A percentile compares a stretch with the other conserved stretches of the same genome.
These are phyloP conservation scores for Canariomyces notabilis DNA, from an alignment of 2,329 filamentous ascomycete genomes.

Conservation along the genomic window DNA sequence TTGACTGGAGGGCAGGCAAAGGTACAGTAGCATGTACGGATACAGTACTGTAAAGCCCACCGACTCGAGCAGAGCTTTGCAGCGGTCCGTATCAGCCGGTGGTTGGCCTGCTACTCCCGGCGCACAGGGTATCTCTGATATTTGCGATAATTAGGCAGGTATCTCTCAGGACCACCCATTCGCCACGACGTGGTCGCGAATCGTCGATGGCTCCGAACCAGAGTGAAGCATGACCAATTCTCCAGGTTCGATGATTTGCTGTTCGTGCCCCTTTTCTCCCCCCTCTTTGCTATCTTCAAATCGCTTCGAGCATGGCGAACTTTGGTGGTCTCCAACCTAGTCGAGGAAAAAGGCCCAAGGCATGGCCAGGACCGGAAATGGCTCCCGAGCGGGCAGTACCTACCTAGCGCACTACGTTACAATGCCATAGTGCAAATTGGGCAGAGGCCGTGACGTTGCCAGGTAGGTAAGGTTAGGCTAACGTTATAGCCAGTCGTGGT, in stretches of 20 bases:
- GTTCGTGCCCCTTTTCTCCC: not conserved
- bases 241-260: not conserved
- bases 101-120: slow-evolving; percentile 19
- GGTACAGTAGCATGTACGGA: too few relatives aligned
- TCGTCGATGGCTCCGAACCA: slow-evolving; percentile 8
- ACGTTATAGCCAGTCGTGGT: too few relatives aligned
- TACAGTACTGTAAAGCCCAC: slow-evolving; percentile 13
- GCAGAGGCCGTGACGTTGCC: not conserved
- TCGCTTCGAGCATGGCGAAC: too few relatives aligned
- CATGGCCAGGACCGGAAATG: too few relatives aligned
- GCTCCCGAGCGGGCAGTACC: too few relatives aligned
- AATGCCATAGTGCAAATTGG: not conserved
- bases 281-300: too few relatives aligned
- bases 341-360: too few relatives aligned
- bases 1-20: slow-evolving; percentile 23
- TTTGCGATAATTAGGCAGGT: slow-evolving; percentile 40
- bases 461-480: too few relatives aligned
- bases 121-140: slow-evolving; percentile 28
- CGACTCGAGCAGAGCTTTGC: slow-evolving; percentile 16
- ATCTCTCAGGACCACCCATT: slow-evolving; percentile 20
- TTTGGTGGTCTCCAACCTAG: too few relatives aligned
- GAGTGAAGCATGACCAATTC: slow-evolving; percentile 1
- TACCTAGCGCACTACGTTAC: not conserved
- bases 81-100: slow-evolving; percentile 16
- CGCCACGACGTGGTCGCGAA: slow-evolving; percentile 10